Percentiles rank a stretch among this genome's conserved stretches.
Evolutionary conservation across 768 basidiomycete species (phyloP).

Genomic region (Pilatotrama ljubarskyi): DNA sequence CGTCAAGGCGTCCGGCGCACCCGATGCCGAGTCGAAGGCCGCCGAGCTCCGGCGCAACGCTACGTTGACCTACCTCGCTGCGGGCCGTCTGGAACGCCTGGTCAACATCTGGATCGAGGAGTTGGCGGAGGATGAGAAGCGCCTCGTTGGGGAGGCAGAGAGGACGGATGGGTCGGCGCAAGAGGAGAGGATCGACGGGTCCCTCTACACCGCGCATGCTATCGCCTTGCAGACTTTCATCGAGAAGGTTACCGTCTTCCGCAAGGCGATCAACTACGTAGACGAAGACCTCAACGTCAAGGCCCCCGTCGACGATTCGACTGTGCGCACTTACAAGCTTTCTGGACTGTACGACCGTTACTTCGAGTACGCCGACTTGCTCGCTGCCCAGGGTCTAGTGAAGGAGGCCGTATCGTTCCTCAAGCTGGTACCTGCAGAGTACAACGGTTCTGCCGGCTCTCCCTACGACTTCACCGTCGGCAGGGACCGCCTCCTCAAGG

Average conservation of each 20-base stretch:
- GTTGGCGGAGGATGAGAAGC: constrained; percentile 79
- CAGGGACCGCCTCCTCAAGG: constrained; percentile 47
- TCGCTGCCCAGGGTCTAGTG: constrained; percentile 88
- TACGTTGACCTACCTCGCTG: constrained; percentile 90
- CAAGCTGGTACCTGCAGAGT: constrained; percentile 75
- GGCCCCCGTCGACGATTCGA: constrained; percentile 39
- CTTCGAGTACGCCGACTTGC: constrained; percentile 92
- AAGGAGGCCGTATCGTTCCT: constrained; percentile 80
- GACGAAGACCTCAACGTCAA: constrained; percentile 63
- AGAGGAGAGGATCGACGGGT: constrained; percentile 44
- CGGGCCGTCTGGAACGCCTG: constrained; percentile 82
- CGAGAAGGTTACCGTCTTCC: constrained; percentile 96
- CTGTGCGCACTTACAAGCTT: constrained; percentile 75
- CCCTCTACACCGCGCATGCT: constrained; percentile 77
- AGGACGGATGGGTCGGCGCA: too few relatives aligned
- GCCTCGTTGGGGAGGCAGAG: constrained; percentile 37
- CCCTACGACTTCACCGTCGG: constrained; percentile 43
- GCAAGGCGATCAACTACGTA: constrained; percentile 77
- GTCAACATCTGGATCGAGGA: constrained; percentile 93
- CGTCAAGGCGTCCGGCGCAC: constrained; percentile 48
- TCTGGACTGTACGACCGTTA: constrained; percentile 88
- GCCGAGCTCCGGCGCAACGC: constrained; percentile 79
- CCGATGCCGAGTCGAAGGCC: constrained; percentile 43
- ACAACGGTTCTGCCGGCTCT: constrained; percentile 57
- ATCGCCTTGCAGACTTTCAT: constrained; percentile 90